Evolutionary conservation across 148 eudicot genomes (phyloP).

Genomic region (Chenopodium formosanum): DNA sequence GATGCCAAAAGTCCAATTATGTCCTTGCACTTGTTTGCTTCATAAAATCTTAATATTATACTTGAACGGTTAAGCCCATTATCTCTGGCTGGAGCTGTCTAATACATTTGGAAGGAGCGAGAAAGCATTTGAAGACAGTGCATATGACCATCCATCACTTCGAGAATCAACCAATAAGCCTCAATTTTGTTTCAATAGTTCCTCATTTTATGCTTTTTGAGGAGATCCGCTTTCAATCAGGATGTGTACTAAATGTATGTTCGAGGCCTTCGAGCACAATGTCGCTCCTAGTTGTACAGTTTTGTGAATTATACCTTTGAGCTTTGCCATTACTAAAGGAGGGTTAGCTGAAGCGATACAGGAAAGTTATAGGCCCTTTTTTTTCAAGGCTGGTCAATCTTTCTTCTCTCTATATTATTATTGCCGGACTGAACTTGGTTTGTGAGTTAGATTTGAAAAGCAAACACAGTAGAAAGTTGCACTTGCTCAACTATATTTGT

Average conservation of each 20-base stretch:
- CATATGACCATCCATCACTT: conserved; percentile 3
- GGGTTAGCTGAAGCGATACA: neutral
- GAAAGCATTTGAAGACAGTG: neutral
- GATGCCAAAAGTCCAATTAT: neutral
- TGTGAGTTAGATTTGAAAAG: neutral
- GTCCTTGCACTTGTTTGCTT: neutral
- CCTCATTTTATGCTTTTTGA: neutral
- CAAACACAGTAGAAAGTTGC: neutral
- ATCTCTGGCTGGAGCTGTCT: neutral
- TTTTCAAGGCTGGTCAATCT: neutral
- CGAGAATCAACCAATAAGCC: neutral
- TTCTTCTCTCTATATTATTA: neutral
- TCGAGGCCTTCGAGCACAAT: neutral
- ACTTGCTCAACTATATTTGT: no score
- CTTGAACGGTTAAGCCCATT: neutral
- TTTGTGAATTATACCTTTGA: neutral
- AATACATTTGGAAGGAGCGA: neutral
- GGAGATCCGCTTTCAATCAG: neutral
- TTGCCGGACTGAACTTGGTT: neutral
- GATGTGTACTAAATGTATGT: neutral
- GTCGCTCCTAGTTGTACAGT: neutral
- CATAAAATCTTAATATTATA: neutral
- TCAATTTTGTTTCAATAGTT: neutral
- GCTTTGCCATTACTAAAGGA: neutral
- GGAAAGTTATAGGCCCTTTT: neutral